Evolutionary conservation across 2,329 filamentous ascomycete genomes (phyloP), one percentile per base, ranked within the genome.

Genomic region (Trichoderma simmonsii): DNA sequence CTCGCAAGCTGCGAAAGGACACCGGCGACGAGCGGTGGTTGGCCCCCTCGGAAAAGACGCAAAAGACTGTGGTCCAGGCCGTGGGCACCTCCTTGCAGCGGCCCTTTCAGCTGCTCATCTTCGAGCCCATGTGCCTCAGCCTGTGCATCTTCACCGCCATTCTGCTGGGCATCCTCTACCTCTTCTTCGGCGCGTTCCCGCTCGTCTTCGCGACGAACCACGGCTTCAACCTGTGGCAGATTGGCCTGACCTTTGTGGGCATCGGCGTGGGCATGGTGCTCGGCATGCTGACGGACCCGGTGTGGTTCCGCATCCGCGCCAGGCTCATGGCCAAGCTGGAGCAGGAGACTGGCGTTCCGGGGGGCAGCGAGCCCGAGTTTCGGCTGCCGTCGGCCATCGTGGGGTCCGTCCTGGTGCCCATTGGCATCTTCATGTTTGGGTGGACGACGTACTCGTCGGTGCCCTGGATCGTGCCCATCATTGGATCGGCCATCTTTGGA

Each of bases 151-250:
- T 95, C 76, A 93, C 93, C 1, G 93, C 94, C 51, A 89, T 98
- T 69, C 84, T 97, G n/a, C 85, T 97, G 8, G 95, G 94, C 6
- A 92, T 97, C 59, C 83, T 97, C 3, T 97, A 97, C 79, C 88
- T 97, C 51, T 97, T 97, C 84, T 97, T 97, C 79, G 94, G 94
- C 24, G 94, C 94, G 0, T 97, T 97, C 77, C 88, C 92, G 6
- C 84, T 97, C 59, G 90, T 97, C 18, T 97, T 97, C 78, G 80
- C 85, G 30, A 88, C 86, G 59, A 90, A 92, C 61, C 92, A 97
- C 79, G 90, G 88, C 24, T 94, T 97, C 83, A 89, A 89, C 68
- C 84, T 94, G 12, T 96, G 92, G 86, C 92, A 97, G 81, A 85
- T 89, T 12, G 95, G 94, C n/a, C 83, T 96, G 71, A 87, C 90